These are phyloP conservation scores for Penicillium subrubescens DNA, from an alignment of 495 filamentous ascomycete species.

Conservation along the genomic window DNA sequence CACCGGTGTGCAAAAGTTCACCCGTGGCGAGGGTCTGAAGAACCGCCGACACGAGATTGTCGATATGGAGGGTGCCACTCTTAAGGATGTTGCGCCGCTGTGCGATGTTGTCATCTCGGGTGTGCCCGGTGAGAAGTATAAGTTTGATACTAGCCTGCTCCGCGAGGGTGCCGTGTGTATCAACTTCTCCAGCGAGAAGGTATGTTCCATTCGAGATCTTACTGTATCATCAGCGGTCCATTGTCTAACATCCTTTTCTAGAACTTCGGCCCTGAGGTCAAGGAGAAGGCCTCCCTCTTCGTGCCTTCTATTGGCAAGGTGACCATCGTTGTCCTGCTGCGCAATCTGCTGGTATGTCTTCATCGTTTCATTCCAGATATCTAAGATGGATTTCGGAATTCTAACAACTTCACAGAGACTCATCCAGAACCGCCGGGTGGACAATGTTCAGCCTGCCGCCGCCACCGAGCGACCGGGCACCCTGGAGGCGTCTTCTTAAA, in stretches of 20 bases:
- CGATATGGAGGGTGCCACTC: conserved; percentile 70
- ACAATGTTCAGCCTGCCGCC: conserved; percentile 47
- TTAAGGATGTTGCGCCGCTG: conserved; percentile 78
- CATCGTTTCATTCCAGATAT: not conserved
- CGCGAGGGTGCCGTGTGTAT: conserved; percentile 92
- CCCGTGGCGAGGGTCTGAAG: conserved; percentile 79
- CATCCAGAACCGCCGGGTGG: conserved; percentile 51
- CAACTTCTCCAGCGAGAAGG: conserved; percentile 94
- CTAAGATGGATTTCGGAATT: not conserved
- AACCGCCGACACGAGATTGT: conserved; percentile 80
- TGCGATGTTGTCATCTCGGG: conserved; percentile 95
- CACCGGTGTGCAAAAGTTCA: conserved; percentile 89
- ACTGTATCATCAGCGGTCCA: not conserved
- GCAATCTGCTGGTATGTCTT: conserved; percentile 79
- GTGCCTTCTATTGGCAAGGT: conserved; percentile 97
- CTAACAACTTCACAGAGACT: conserved; percentile 40
- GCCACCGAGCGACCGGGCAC: conserved; percentile 49
- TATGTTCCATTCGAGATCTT: conserved; percentile 26
- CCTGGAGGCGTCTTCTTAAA: conserved; percentile 38
- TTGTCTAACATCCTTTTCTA: conserved; percentile 26
- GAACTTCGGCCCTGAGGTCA: conserved; percentile 88
- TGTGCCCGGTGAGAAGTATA: conserved; percentile 83
- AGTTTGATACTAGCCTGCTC: conserved; percentile 80
- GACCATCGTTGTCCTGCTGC: conserved; percentile 86
- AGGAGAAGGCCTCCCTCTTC: conserved; percentile 94